Evolutionary conservation across 2,329 filamentous ascomycete genomes (phyloP).

Genomic region (Escovopsis sp.): DNA sequence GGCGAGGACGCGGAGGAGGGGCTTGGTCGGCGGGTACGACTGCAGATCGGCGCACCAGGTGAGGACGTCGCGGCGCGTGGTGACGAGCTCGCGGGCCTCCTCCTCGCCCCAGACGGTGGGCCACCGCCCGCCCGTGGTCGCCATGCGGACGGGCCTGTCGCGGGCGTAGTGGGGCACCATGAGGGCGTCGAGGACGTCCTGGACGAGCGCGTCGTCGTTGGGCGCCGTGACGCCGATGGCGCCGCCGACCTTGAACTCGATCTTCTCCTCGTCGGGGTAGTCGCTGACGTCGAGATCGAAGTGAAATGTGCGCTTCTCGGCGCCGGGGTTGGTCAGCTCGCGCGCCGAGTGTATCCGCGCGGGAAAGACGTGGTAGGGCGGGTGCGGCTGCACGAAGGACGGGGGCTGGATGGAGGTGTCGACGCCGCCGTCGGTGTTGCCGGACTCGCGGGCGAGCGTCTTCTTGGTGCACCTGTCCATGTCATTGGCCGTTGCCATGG

Average conservation of each 20-base stretch:
- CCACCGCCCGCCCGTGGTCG: conserved; percentile 74
- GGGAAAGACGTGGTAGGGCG: conserved; percentile 80
- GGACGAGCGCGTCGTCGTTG: conserved; percentile 62
- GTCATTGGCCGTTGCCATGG: background rate
- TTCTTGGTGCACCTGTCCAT: background rate
- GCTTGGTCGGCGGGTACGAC: conserved; percentile 82
- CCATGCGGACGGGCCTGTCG: conserved; percentile 67
- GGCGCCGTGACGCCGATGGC: conserved; percentile 88
- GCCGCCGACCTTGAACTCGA: conserved; percentile 93
- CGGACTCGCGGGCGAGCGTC: conserved; percentile 18
- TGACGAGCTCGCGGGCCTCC: conserved; percentile 67
- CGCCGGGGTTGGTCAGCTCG: conserved; percentile 74
- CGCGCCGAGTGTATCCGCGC: conserved; percentile 75
- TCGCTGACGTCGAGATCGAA: conserved; percentile 95
- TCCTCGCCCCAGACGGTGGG: conserved; percentile 98
- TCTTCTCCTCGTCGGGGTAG: conserved; percentile 69
- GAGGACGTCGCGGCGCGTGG: conserved; percentile 79
- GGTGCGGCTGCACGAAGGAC: conserved; percentile 83
- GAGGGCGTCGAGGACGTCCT: conserved; percentile 71
- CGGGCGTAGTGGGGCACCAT: conserved; percentile 69
- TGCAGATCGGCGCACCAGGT: conserved; percentile 94
- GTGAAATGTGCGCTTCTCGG: conserved; percentile 94
- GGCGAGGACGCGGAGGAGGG: conserved; percentile 67
- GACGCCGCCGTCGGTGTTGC: conserved; percentile 15
- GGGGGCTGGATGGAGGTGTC: conserved; percentile 61